Evolutionary conservation across 2,329 filamentous ascomycete species (phyloP).

Genomic region (Biscogniauxia sp.): DNA sequence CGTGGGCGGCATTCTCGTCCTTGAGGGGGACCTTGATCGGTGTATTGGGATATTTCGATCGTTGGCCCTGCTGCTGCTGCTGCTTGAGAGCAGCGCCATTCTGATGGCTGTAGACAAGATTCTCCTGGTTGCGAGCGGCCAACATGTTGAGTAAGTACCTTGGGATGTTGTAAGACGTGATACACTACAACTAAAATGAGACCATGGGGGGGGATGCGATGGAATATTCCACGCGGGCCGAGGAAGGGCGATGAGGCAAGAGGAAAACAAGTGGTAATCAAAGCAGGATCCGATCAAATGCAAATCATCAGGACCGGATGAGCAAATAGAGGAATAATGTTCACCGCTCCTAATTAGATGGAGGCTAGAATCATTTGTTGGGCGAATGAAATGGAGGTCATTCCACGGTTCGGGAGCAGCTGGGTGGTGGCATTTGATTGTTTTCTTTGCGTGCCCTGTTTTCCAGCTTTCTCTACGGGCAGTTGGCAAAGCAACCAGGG

Average conservation of each 20-base stretch:
- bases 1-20: constrained; percentile 75
- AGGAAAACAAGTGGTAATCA: background rate
- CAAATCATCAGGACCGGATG: background rate
- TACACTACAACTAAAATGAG: background rate
- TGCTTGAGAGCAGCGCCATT: constrained; percentile 68
- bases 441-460: constrained; percentile 14
- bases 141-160: constrained; percentile 53
- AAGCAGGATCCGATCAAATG: background rate
- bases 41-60: constrained; percentile 73
- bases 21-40: constrained; percentile 75
- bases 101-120: constrained; percentile 74
- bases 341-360: background rate
- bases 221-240: background rate
- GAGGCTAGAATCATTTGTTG: background rate
- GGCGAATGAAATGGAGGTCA: background rate
- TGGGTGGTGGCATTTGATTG: constrained; percentile 6
- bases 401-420: background rate
- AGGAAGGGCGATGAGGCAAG: background rate
- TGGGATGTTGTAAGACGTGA: background rate
- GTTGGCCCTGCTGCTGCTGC: constrained; percentile 63
- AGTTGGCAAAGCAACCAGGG: constrained; percentile 21
- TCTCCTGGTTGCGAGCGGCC: constrained; percentile 83
- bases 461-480: background rate
- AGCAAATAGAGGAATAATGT: background rate
- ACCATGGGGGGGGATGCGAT: background rate